Conservation (phyloP, 1,284 basidiomycete genomes). For the Boletus mariae region DNA sequence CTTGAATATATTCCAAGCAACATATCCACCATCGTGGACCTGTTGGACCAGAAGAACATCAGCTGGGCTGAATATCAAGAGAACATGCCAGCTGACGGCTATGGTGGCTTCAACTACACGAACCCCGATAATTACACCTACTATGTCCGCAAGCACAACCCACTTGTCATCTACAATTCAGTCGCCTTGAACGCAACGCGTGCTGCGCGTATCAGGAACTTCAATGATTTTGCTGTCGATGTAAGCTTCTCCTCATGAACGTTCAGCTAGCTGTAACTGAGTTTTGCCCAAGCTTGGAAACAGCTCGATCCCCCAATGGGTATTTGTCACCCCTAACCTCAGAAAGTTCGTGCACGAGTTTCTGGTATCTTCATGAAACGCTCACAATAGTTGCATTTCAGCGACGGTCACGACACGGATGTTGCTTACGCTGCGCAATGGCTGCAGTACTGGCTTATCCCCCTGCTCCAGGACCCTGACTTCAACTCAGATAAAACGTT, state of each 20-base stretch:
- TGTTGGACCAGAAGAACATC: constrained; percentile 58
- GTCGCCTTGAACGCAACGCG: constrained; percentile 42
- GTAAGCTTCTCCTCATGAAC: constrained; percentile 26
- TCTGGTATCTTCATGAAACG: neutral
- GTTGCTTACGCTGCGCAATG: constrained; percentile 48
- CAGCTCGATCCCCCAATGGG: constrained; percentile 55
- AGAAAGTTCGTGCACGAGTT: constrained; percentile 21
- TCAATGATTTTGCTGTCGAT: constrained; percentile 58
- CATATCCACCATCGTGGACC: constrained; percentile 59
- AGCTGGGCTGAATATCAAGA: constrained; percentile 58
- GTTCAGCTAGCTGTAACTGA: neutral
- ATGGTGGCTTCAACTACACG: constrained; percentile 43
- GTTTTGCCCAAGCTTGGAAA: constrained; percentile 28
- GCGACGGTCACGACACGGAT: constrained; percentile 52
- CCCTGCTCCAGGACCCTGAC: constrained; percentile 43
- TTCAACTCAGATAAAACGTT: constrained; percentile 53
- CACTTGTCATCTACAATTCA: constrained; percentile 51
- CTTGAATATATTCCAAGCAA: constrained; percentile 36
- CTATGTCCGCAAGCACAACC: constrained; percentile 62
- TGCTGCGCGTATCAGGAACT: constrained; percentile 55
- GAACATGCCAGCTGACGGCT: constrained; percentile 57
- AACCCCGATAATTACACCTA: constrained; percentile 43
- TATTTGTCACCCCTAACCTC: constrained; percentile 65
- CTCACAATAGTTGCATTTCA: constrained; percentile 21
- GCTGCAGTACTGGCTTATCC: constrained; percentile 52